These are phyloP conservation scores for Chloranthus sessilifolius DNA, from an alignment of 164 flowering plant genomes.

Conservation along the genomic window DNA sequence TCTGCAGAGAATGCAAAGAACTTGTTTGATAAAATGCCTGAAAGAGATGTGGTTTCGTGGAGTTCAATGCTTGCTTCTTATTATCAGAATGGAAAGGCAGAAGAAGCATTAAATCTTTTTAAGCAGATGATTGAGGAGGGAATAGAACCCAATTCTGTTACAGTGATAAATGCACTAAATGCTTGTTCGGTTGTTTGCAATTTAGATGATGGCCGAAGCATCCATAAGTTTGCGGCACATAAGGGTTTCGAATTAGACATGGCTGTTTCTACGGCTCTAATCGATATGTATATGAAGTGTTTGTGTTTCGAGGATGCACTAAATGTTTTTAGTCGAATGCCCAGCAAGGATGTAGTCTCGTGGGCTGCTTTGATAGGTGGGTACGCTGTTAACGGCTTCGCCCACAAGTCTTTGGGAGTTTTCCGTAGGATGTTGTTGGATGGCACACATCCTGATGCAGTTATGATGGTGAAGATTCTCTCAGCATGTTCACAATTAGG, in stretches of 20 bases:
- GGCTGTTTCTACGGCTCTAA: slow-evolving; percentile 49
- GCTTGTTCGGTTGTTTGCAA: slow-evolving; percentile 43
- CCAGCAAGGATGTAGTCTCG: slow-evolving; percentile 46
- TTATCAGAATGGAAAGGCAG: slow-evolving; percentile 34
- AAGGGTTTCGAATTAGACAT: slow-evolving; percentile 36
- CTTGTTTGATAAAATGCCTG: slow-evolving; percentile 33
- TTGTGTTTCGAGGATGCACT: slow-evolving; percentile 38
- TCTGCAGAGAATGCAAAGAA: slow-evolving; percentile 26
- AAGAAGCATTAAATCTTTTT: slow-evolving; percentile 42
- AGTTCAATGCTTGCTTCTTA: slow-evolving; percentile 51
- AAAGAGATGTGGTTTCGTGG: slow-evolving; percentile 61
- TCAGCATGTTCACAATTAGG: slow-evolving; percentile 46
- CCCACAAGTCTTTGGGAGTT: slow-evolving; percentile 30
- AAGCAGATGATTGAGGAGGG: slow-evolving; percentile 36
- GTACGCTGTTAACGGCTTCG: slow-evolving; percentile 41
- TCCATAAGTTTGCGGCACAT: slow-evolving; percentile 33
- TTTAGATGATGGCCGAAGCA: slow-evolving; percentile 36
- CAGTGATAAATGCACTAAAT: slow-evolving; percentile 40
- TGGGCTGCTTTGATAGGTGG: slow-evolving; percentile 53
- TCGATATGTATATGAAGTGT: slow-evolving; percentile 71
- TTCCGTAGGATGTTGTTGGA: slow-evolving; percentile 38
- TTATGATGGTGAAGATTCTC: slow-evolving; percentile 47
- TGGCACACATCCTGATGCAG: slow-evolving; percentile 41
- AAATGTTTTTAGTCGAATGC: slow-evolving; percentile 31
- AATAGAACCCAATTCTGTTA: slow-evolving; percentile 39